phyloP scores from a whole-genome alignment of 2,329 filamentous ascomycete genomes.

The Xylariaceae sp. region DNA sequence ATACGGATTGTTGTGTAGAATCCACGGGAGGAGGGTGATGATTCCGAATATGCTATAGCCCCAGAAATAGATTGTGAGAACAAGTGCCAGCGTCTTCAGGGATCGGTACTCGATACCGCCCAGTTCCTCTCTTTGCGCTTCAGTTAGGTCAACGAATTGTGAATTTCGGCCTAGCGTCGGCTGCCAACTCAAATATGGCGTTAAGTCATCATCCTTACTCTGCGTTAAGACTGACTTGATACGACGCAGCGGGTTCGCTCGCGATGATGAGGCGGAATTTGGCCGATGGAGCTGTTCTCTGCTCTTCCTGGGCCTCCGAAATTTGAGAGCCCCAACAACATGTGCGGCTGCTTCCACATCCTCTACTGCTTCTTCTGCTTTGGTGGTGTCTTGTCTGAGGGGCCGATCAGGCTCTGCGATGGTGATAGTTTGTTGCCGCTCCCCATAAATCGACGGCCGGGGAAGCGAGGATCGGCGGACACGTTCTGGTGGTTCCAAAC shows the following conservation, averaged over 20 bases:
- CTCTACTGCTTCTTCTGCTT: constrained; percentile 47
- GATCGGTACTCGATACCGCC: constrained; percentile 97
- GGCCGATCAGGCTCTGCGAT: constrained; percentile 67
- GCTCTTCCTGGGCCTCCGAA: constrained; percentile 50
- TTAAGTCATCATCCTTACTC: constrained; percentile 59
- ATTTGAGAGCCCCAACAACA: constrained; percentile 48
- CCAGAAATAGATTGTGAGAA: constrained; percentile 81
- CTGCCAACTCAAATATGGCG: constrained; percentile 93
- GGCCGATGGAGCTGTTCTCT: constrained; percentile 47
- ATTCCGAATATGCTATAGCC: constrained; percentile 81
- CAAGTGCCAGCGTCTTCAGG: constrained; percentile 80
- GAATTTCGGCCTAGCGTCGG: constrained; percentile 94
- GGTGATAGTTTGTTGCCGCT: constrained; percentile 63
- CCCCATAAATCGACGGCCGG: constrained; percentile 35
- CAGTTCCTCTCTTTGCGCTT: constrained; percentile 91
- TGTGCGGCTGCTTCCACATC: constrained; percentile 50
- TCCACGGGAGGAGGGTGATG: constrained; percentile 80
- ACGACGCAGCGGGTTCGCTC: constrained; percentile 51
- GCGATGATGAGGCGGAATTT: constrained; percentile 39
- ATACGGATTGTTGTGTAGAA: constrained; percentile 62
- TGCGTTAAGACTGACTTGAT: constrained; percentile 63
- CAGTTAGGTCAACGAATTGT: constrained; percentile 83
- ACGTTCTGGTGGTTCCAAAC: constrained; percentile 26
- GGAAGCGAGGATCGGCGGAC: constrained; percentile 16
- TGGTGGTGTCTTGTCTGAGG: constrained; percentile 36